Percentiles rank a stretch among this genome's conserved stretches.
These are phyloP conservation scores for Phaeoacremonium minimum DNA, from an alignment of 2,329 filamentous ascomycete species.

Conservation along the genomic window DNA sequence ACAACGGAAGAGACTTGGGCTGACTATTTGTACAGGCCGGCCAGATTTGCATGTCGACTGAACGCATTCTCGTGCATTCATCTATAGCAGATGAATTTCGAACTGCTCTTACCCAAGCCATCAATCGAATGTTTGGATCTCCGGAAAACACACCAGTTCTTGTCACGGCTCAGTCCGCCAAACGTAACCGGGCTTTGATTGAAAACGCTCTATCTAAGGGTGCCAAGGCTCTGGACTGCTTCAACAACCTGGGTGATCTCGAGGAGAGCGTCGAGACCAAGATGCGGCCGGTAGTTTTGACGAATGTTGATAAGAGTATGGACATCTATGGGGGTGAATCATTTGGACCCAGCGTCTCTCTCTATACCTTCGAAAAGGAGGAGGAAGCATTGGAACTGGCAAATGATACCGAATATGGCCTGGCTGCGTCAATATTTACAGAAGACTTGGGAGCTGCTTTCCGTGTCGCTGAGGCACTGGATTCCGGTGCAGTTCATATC, in stretches of 20 bases:
- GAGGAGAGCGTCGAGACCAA: constrained; percentile 16
- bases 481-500: constrained; percentile 51
- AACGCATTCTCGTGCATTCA: constrained; percentile 21
- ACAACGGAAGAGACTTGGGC: too few relatives aligned
- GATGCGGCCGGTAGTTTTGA: constrained; percentile 51
- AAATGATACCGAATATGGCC: constrained; percentile 62
- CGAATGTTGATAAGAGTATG: constrained; percentile 53
- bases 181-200: constrained; percentile 56
- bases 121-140: constrained; percentile 4
- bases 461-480: constrained; percentile 37
- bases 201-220: constrained; percentile 57
- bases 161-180: constrained; percentile 57
- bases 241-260: not conserved
- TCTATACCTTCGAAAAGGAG: constrained; percentile 48
- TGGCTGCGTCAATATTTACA: constrained; percentile 56
- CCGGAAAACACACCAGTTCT: constrained; percentile 51
- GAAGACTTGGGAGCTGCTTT: constrained; percentile 44
- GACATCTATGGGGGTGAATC: constrained; percentile 56
- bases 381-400: constrained; percentile 56
- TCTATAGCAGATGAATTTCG: constrained; percentile 5
- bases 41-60: constrained; percentile 28
- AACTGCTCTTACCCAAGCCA: not conserved
- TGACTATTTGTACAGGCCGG: constrained; percentile 18
- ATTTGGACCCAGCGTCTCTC: constrained; percentile 56
- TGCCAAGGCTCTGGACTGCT: constrained; percentile 21